A percentile compares a stretch with the other conserved stretches of the same genome.
phyloP scores from a whole-genome alignment of 2,329 filamentous ascomycete genomes.

The Beauveria pseudobassiana region DNA sequence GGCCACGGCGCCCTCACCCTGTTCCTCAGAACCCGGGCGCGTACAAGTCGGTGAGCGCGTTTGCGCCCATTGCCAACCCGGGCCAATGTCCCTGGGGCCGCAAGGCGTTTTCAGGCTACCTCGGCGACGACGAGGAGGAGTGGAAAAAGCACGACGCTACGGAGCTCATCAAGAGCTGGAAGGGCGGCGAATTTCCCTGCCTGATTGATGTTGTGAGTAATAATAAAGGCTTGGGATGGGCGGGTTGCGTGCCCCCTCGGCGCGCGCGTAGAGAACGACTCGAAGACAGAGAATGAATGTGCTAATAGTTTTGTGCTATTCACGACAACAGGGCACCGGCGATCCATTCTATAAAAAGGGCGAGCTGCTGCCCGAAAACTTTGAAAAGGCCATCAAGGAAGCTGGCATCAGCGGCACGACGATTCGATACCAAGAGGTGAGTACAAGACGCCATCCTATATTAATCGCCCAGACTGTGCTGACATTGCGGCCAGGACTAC shows the following conservation, averaged over 20 bases:
- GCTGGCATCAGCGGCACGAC: constrained; percentile 65
- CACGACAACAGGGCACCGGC: constrained; percentile 61
- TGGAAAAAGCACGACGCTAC: constrained; percentile 92
- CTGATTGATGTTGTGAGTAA: constrained; percentile 76
- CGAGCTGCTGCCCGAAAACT: constrained; percentile 90
- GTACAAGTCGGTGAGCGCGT: constrained; percentile 85
- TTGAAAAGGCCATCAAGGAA: constrained; percentile 70
- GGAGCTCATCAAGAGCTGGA: constrained; percentile 74
- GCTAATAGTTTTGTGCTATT: background rate
- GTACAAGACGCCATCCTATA: constrained; percentile 16
- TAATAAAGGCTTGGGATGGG: background rate
- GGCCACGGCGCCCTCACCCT: constrained; percentile 91
- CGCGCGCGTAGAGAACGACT: too few species aligned
- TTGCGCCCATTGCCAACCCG: constrained; percentile 86
- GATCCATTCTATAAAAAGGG: constrained; percentile 96
- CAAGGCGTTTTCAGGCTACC: constrained; percentile 89
- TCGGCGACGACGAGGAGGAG: constrained; percentile 65
- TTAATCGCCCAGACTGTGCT: background rate
- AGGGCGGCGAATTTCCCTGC: constrained; percentile 59
- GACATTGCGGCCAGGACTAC: constrained; percentile 54
- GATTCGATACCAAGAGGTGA: constrained; percentile 72
- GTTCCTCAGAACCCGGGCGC: constrained; percentile 82
- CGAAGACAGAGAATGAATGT: background rate
- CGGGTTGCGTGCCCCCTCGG: background rate
- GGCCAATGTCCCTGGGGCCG: constrained; percentile 83